Percentiles rank a stretch among this genome's conserved stretches.
Evolutionary conservation across 345 rosid genomes (phyloP).

Genomic region (Syzygium aromaticum): DNA sequence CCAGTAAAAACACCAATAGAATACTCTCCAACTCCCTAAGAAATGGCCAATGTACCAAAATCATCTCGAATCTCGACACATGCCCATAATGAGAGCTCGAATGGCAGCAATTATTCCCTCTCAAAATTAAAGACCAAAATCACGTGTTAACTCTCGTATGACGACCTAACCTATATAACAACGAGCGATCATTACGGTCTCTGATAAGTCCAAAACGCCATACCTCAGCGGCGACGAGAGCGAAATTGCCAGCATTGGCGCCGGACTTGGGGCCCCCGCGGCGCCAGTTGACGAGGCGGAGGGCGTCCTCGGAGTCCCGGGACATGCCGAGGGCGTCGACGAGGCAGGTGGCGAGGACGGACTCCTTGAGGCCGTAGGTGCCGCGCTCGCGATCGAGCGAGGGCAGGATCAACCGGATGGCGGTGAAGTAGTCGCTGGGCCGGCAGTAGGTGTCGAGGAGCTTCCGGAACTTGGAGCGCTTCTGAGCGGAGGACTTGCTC

Average conservation of each 20-base stretch:
- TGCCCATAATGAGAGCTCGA: not conserved
- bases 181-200: not conserved
- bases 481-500: conserved; percentile 52
- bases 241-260: conserved; percentile 73
- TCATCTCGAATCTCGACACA: not conserved
- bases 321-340: conserved; percentile 88
- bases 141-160: not conserved
- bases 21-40: not conserved
- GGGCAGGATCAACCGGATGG: conserved; percentile 76
- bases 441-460: conserved; percentile 79
- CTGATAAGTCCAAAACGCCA: not conserved
- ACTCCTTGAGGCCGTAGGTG: conserved; percentile 84
- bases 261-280: conserved; percentile 73
- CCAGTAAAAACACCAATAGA: too few relatives aligned
- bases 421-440: conserved; percentile 56
- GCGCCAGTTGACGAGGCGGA: conserved; percentile 93
- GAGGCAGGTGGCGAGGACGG: conserved; percentile 79
- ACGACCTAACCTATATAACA: not conserved
- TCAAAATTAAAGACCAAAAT: not conserved
- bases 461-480: conserved; percentile 86
- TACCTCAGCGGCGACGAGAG: conserved; percentile 79
- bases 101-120: not conserved
- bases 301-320: conserved; percentile 76
- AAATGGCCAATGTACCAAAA: not conserved
- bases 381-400: conserved; percentile 86